These are phyloP conservation scores for Aegilops umbellulata DNA, from an alignment of 176 grass and related monocot genomes.

Conservation along the genomic window DNA sequence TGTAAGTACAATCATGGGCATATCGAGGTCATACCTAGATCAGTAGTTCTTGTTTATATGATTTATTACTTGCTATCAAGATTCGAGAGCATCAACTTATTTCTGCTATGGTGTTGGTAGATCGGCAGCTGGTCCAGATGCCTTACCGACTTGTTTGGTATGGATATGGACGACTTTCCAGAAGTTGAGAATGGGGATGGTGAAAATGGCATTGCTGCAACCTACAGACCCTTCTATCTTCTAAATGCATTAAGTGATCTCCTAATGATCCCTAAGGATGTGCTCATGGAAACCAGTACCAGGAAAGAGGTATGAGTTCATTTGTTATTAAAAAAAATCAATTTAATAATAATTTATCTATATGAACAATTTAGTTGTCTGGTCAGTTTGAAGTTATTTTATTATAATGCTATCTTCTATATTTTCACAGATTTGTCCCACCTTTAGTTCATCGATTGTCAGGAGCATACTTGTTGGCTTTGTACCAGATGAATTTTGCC, in stretches of 20 bases:
- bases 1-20: slow-evolving; percentile 54
- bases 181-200: slow-evolving; percentile 38
- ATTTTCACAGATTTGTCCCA: slow-evolving; percentile 81
- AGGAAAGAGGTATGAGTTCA: slow-evolving; percentile 70
- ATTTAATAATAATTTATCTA: background rate
- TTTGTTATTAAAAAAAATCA: background rate
- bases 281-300: slow-evolving; percentile 70
- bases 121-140: slow-evolving; percentile 96
- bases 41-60: background rate
- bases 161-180: slow-evolving; percentile 74
- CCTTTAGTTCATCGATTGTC: slow-evolving; percentile 82
- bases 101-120: slow-evolving; percentile 40
- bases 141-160: slow-evolving; percentile 79
- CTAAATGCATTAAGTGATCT: slow-evolving; percentile 98
- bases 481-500: slow-evolving; percentile 93
- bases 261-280: slow-evolving; percentile 95
- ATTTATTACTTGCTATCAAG: background rate
- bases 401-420: background rate
- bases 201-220: slow-evolving; percentile 47
- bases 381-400: background rate
- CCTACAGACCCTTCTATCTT: slow-evolving; percentile 62
- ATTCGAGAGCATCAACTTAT: background rate
- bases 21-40: slow-evolving; percentile 7
- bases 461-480: slow-evolving; percentile 71
- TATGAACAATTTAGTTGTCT: slow-evolving; percentile 2